Conservation (phyloP, 2,329 filamentous ascomycete genomes). For the Thelonectria rubi region DNA sequence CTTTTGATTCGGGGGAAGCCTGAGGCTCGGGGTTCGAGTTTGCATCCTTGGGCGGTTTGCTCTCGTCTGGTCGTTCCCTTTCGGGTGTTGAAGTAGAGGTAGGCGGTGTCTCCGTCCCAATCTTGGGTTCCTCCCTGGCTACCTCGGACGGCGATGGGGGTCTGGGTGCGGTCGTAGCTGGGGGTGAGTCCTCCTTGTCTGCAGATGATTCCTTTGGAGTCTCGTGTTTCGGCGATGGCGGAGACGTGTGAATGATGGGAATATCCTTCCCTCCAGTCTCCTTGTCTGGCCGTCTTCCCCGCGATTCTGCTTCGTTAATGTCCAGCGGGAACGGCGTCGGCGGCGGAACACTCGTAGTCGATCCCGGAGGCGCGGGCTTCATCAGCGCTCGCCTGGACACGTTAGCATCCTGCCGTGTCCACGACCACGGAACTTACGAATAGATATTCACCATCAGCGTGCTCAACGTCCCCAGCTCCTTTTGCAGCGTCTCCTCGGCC, state of each 20-base stretch:
- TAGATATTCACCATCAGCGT: slow-evolving; percentile 48
- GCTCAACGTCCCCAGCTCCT: slow-evolving; percentile 40
- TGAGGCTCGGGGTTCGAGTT: background rate
- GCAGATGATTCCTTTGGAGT: background rate
- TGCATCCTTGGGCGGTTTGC: background rate
- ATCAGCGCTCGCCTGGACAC: slow-evolving; percentile 40
- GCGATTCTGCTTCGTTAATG: background rate
- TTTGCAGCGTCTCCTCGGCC: slow-evolving; percentile 43
- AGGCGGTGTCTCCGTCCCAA: slow-evolving; percentile 2
- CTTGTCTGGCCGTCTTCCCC: background rate
- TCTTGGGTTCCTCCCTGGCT: slow-evolving; percentile 18
- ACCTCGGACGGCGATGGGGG: slow-evolving; percentile 16
- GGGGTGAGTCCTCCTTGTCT: background rate
- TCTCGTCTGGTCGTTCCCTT: background rate
- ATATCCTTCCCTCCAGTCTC: background rate
- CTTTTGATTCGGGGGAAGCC: background rate
- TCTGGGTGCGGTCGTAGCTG: background rate
- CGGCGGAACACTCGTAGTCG: slow-evolving; percentile 25
- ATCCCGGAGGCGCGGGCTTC: slow-evolving; percentile 40
- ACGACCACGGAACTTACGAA: slow-evolving; percentile 36
- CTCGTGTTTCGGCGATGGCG: background rate
- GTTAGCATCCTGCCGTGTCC: slow-evolving; percentile 11
- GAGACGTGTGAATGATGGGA: background rate
- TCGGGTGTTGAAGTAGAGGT: background rate
- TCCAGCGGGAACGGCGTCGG: slow-evolving; percentile 18